phyloP scores from a whole-genome alignment of 2,329 filamentous ascomycete species.

The Diaporthe sp. region DNA sequence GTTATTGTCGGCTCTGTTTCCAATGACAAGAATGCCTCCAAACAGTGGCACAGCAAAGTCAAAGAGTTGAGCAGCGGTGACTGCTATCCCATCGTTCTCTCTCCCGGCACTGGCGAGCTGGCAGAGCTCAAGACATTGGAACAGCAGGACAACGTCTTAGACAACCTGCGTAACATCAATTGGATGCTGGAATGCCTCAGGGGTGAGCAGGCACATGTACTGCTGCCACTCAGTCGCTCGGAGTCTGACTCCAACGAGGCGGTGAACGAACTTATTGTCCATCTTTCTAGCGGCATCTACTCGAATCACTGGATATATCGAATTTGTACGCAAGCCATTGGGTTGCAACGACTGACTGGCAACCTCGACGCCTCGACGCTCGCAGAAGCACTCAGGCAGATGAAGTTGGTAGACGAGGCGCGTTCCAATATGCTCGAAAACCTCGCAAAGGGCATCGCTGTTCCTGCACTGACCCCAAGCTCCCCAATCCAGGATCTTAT shows the following conservation, averaged over 20 bases:
- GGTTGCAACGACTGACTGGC: constrained; percentile 36
- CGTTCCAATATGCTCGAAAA: constrained; percentile 14
- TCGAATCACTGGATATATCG: constrained; percentile 51
- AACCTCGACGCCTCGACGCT: constrained; percentile 38
- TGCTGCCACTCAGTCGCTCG: constrained; percentile 14
- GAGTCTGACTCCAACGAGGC: constrained; percentile 14
- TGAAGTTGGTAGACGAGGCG: constrained; percentile 38
- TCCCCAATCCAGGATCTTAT: constrained; percentile 35
- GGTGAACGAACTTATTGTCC: constrained; percentile 10
- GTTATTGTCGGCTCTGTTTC: constrained; percentile 83
- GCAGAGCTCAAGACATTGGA: constrained; percentile 41
- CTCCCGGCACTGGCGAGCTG: constrained; percentile 17
- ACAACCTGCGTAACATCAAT: constrained; percentile 62
- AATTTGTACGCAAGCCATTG: constrained; percentile 46
- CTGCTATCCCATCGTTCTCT: constrained; percentile 42
- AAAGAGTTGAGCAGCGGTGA: constrained; percentile 49
- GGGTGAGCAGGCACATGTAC: constrained; percentile 40
- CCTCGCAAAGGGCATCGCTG: constrained; percentile 44
- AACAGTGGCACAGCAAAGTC: constrained; percentile 45
- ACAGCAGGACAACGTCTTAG: constrained; percentile 54
- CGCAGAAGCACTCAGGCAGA: constrained; percentile 44
- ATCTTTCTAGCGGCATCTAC: constrained; percentile 43
- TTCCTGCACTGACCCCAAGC: constrained; percentile 52
- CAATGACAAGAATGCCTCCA: constrained; percentile 61
- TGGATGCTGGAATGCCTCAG: constrained; percentile 59